Conservation (phyloP, 2,329 filamentous ascomycete species). For the Talaromyces sp. region DNA sequence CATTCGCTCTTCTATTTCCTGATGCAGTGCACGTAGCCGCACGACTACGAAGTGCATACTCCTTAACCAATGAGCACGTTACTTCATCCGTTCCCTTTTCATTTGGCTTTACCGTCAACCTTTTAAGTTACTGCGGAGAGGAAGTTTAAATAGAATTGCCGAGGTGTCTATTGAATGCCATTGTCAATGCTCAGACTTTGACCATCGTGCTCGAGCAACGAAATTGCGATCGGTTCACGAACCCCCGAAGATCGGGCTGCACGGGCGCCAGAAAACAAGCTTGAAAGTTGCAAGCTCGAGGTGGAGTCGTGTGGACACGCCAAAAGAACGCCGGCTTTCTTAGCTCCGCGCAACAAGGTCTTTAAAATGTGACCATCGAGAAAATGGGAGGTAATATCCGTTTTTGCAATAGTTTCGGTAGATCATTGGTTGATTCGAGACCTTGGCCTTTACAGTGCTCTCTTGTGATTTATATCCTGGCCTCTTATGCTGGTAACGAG, state of each 20-base stretch:
- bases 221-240: not conserved
- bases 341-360: not conserved
- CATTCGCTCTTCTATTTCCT: not conserved
- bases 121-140: not conserved
- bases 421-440: not conserved
- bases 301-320: slow-evolving; percentile 2
- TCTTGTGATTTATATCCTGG: not conserved
- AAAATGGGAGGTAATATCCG: not conserved
- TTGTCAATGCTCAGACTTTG: not conserved
- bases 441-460: not conserved
- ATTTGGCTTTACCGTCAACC: not conserved
- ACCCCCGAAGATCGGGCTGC: not conserved
- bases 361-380: not conserved
- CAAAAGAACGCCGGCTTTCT: not conserved
- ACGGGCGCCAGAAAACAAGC: not conserved
- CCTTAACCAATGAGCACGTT: not conserved
- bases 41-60: not conserved
- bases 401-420: not conserved
- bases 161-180: not conserved
- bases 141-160: not conserved
- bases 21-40: not conserved
- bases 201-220: not conserved
- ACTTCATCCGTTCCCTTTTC: not conserved
- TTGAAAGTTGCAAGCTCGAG: not conserved
- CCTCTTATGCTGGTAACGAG: not conserved